Base-by-base conservation (phyloP, 805 yeast species). In the Saitoella complicata region DNA sequence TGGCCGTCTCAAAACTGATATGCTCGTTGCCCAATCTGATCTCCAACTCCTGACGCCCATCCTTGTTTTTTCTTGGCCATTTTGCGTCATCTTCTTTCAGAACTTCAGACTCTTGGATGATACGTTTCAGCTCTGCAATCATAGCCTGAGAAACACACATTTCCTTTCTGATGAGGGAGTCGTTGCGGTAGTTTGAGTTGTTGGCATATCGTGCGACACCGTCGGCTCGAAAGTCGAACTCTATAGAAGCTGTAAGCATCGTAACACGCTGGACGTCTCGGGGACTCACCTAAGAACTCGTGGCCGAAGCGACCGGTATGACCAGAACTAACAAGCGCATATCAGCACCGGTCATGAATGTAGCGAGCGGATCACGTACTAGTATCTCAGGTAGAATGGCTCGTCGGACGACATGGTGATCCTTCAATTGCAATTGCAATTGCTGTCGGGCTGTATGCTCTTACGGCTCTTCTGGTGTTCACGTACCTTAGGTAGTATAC, bases 241-340 rank as follows among this genome's bases (percentile, higher is more conserved):
- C 67, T 56, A 30, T 21, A 21, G n/a, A 3, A 37, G 12, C 12
- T 9, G 8, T 39, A 21, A 12, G 7, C 29, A 4, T 21, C 8
- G 4, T 12, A 32, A 21, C 31, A 38, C 32, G 9, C n/a, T 11
- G n/a, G 9, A 29, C 12, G 7, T 13, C 32, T 13, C 11, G 7
- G 8, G 6, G 5, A 44, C 52, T 29, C 46, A 60, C 64, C 68
- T 7, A 69, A 49, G 46, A 67, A 68, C 51, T 69, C 73, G 46
- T 69, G 72, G 2, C 73, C 73, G 47, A 59, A 62, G 11, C 60
- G 53, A 1, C 73, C 73, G 21, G 59, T 56, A 45, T 66, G 70
- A 1, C 71, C 71, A 2, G 71, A 53, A 49, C 43, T 41, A 29
- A 11, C 7, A 10, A n/a, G 11, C 34, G 32, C 32, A 30, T 38